Conservation (phyloP, 2,329 filamentous ascomycete genomes). For the Aureobasidium uvarum region DNA sequence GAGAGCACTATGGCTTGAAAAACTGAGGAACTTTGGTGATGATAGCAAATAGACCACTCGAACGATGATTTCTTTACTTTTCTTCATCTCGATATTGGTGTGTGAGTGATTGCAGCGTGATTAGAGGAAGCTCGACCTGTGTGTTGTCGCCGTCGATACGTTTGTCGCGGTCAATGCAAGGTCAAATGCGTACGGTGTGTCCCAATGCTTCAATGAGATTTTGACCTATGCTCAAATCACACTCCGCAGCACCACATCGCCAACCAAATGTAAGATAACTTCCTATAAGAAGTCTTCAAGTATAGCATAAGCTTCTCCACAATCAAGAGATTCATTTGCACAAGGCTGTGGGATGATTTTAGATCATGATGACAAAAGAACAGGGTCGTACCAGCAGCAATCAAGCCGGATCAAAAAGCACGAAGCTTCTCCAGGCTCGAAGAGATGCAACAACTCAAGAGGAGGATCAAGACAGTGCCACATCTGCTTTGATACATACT, state of each 20-base stretch:
- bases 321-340: too few species aligned
- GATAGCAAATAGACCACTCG: neutral
- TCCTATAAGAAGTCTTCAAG: too few species aligned
- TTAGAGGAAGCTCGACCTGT: neutral
- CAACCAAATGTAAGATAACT: neutral
- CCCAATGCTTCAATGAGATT: neutral
- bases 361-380: neutral
- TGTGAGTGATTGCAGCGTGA: neutral
- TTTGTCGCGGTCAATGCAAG: neutral
- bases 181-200: neutral
- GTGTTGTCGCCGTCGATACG: neutral
- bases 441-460: neutral
- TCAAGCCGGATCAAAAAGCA: neutral
- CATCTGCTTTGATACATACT: neutral
- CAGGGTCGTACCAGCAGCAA: neutral
- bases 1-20: constrained; percentile 50
- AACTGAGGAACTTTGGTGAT: neutral
- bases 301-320: too few species aligned
- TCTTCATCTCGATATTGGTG: neutral
- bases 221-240: neutral
- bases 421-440: too few species aligned
- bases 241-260: neutral
- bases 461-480: neutral
- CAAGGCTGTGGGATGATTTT: neutral
- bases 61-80: neutral